A percentile compares a stretch with the other conserved stretches of the same genome.
Conservation (phyloP, 164 flowering plant species). For the Malania oleifera region DNA sequence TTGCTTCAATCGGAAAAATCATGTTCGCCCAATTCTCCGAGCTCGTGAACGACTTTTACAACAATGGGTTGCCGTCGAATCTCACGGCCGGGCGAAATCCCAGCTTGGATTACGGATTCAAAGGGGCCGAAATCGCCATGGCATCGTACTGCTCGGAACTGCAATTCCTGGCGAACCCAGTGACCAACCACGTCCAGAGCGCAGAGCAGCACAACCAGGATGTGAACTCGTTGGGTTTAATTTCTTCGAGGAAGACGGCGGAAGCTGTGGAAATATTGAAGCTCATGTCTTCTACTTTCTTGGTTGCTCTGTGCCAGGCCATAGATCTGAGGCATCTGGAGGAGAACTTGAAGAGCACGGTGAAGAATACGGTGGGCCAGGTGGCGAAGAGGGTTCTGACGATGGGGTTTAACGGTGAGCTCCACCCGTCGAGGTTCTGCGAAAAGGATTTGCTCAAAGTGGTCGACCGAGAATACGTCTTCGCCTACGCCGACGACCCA, state of each 20-base stretch:
- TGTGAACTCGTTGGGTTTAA: conserved; percentile 41
- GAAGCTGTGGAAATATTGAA: conserved; percentile 35
- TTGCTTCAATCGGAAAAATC: conserved; percentile 38
- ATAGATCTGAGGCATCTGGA: conserved; percentile 40
- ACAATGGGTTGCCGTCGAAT: conserved; percentile 45
- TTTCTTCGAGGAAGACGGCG: conserved; percentile 36
- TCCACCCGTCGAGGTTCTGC: conserved; percentile 32
- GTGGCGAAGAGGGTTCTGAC: conserved; percentile 27
- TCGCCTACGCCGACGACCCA: conserved; percentile 36
- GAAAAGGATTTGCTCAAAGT: conserved; percentile 33
- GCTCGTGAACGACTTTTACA: conserved; percentile 44
- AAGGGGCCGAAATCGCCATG: conserved; percentile 47
- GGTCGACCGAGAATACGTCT: conserved; percentile 34
- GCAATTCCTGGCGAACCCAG: conserved; percentile 39
- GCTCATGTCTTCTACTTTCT: conserved; percentile 39
- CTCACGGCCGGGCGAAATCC: conserved; percentile 35
- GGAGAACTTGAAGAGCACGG: conserved; percentile 33
- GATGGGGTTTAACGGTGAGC: conserved; percentile 24
- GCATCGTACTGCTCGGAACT: conserved; percentile 47
- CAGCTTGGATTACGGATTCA: conserved; percentile 43
- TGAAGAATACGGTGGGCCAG: conserved; percentile 31
- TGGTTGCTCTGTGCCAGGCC: conserved; percentile 39
- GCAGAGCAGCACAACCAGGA: conserved; percentile 49
- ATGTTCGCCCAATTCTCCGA: conserved; percentile 45
- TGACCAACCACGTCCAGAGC: conserved; percentile 42